Evolutionary conservation across 768 basidiomycete species (phyloP).

Genomic region (Mycena vitilis): DNA sequence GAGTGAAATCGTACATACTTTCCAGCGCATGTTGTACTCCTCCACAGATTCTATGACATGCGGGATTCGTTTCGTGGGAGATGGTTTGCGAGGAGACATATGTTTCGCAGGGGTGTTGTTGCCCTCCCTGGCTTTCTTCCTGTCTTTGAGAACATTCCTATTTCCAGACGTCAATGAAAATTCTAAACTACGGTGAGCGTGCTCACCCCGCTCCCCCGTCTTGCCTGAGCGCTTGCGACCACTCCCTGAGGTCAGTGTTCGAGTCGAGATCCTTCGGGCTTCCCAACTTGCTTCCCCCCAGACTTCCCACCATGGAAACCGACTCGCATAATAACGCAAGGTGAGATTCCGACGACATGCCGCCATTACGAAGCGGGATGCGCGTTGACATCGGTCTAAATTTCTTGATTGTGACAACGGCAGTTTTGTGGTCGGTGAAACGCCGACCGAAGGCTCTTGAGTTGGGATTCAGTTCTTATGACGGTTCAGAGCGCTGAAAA

Average conservation of each 20-base stretch:
- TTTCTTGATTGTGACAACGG: conserved; percentile 58
- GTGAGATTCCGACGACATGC: conserved; percentile 53
- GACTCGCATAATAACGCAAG: conserved; percentile 67
- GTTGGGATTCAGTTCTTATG: conserved; percentile 23
- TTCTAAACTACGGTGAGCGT: neutral
- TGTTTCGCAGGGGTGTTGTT: conserved; percentile 16
- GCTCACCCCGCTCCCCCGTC: conserved; percentile 74
- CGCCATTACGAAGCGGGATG: conserved; percentile 55
- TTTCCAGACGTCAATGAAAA: conserved; percentile 5
- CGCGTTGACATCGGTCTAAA: conserved; percentile 66
- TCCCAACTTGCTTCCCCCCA: conserved; percentile 61
- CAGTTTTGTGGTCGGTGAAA: conserved; percentile 60
- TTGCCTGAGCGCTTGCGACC: conserved; percentile 67
- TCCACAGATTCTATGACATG: conserved; percentile 2
- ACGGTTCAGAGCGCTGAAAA: neutral
- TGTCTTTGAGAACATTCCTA: conserved; percentile 61
- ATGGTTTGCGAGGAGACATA: conserved; percentile 10
- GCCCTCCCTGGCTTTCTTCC: conserved; percentile 48
- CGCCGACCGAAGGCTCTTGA: conserved; percentile 43
- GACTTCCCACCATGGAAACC: conserved; percentile 56
- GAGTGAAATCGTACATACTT: conserved; percentile 8
- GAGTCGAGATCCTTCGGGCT: conserved; percentile 60
- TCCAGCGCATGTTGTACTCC: conserved; percentile 12
- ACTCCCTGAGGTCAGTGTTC: conserved; percentile 55
- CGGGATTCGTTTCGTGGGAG: conserved; percentile 7